Evolutionary conservation across 208 protist species (phyloP), one percentile per base, ranked within the genome.

Genomic region (Trypanosoma avium): DNA sequence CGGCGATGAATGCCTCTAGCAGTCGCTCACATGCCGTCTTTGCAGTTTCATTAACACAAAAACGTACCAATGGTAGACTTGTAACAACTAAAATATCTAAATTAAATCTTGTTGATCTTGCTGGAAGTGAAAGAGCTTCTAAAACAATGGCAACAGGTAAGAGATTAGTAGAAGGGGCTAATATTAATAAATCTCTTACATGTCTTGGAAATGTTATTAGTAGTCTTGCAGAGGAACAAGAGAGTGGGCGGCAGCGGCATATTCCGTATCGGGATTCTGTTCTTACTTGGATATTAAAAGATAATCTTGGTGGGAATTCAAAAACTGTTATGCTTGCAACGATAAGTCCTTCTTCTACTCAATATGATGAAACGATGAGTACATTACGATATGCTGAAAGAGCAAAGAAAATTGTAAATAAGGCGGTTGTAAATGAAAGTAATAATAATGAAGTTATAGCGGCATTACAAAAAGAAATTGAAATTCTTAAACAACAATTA

Each of bases 11-110:
- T 67, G 88, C 70, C 2, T 79, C 72, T 5, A 92, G 79, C 58
- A 94, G 82, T 40, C 84, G 96, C 48, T 88, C 82, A 1, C 96
- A 98, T 70, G 84, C 95, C 12, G 74, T 98, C 15, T 94, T 98
- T 50, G 81, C 79, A 29, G 77, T 98, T 24, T 87, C 77, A 9
- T 64, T 97, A 3, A 87, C 74, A n/a, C 79, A 92, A 61, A 81
- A 83, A 61, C 43, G 66, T 27, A 33, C 65, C 5, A 58, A 35
- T 19, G 42, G 47, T 4, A 15, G 26, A 47, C 57, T 30, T 3
- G 50, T 46, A 57, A 61, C 47, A 62, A 64, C 49, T 67, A 79
- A 55, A 74, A 74, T 10, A 69, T 79, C 36, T 45, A 38, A 19
- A 19, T 55, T 92, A n/a, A 91, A 90, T 46, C 58, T 95, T 19